These are phyloP conservation scores for Aphanomyces euteiches DNA, from an alignment of 352 stramenopile genomes.

Conservation along the genomic window DNA sequence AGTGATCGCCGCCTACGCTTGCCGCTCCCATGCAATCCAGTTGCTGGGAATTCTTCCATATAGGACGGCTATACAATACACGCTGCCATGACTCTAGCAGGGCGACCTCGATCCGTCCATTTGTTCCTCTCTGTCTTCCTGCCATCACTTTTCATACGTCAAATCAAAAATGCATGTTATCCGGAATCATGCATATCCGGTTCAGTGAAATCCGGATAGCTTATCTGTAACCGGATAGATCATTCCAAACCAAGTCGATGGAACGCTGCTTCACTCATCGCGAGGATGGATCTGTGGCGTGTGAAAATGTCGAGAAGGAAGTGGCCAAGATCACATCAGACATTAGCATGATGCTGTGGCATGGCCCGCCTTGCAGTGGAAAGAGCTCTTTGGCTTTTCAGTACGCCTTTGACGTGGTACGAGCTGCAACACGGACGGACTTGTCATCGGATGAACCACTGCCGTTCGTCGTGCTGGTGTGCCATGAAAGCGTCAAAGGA, in stretches of 20 bases:
- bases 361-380: slow-evolving; percentile 16
- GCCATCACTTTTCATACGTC: background rate
- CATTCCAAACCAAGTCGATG: background rate
- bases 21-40: background rate
- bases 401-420: slow-evolving; percentile 23
- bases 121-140: background rate
- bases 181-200: background rate
- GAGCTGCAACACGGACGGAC: background rate
- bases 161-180: background rate
- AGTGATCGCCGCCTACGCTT: slow-evolving; percentile 1
- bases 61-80: slow-evolving; percentile 17
- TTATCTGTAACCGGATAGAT: background rate
- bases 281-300: slow-evolving; percentile 13
- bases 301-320: slow-evolving; percentile 11
- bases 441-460: slow-evolving; percentile 6
- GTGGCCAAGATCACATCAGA: slow-evolving; percentile 15
- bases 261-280: slow-evolving; percentile 30
- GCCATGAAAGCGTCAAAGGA: slow-evolving; percentile 15
- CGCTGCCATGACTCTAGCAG: slow-evolving; percentile 10
- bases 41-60: background rate
- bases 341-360: slow-evolving; percentile 19
- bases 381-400: slow-evolving; percentile 30
- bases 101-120: slow-evolving; percentile 4
- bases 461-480: slow-evolving; percentile 24
- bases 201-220: background rate